Percentiles rank a stretch among this genome's conserved stretches.
Evolutionary conservation across 2,329 filamentous ascomycete genomes (phyloP).

Genomic region (Metarhizium album): DNA sequence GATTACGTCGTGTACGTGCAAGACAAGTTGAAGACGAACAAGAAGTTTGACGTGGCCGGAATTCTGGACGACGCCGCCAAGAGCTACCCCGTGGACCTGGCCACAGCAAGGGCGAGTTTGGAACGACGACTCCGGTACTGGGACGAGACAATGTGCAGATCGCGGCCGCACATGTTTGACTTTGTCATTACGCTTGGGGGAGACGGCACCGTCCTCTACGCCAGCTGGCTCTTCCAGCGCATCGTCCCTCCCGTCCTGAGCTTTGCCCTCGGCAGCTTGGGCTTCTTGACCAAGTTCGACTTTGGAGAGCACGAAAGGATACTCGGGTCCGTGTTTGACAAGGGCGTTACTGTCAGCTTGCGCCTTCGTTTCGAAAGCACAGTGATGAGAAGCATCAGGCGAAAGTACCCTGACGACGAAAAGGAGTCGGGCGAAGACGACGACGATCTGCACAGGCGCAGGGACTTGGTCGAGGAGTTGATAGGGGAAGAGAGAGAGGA

Average conservation of each 20-base stretch:
- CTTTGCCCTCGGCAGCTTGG: conserved; percentile 82
- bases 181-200: conserved; percentile 87
- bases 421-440: conserved; percentile 24
- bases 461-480: conserved; percentile 80
- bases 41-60: conserved; percentile 61
- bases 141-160: conserved; percentile 67
- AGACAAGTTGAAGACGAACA: conserved; percentile 58
- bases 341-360: conserved; percentile 82
- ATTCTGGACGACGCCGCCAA: conserved; percentile 51
- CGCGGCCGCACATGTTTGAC: conserved; percentile 79
- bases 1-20: conserved; percentile 77
- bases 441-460: conserved; percentile 26
- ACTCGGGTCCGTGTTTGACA: conserved; percentile 59
- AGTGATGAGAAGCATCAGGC: conserved; percentile 67
- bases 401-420: conserved; percentile 19
- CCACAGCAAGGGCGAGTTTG: conserved; percentile 25
- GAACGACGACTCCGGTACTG: conserved; percentile 62
- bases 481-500: conserved; percentile 79
- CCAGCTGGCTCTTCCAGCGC: conserved; percentile 92
- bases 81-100: conserved; percentile 27
- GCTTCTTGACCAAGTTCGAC: conserved; percentile 95
- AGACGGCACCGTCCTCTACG: conserved; percentile 93
- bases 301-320: conserved; percentile 64
- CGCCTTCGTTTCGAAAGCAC: conserved; percentile 87
- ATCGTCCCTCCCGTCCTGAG: conserved; percentile 89